Evolutionary conservation across 352 stramenopile genomes (phyloP), one percentile per base, ranked within the genome.

Genomic region (Phytopythium ostracodes): DNA sequence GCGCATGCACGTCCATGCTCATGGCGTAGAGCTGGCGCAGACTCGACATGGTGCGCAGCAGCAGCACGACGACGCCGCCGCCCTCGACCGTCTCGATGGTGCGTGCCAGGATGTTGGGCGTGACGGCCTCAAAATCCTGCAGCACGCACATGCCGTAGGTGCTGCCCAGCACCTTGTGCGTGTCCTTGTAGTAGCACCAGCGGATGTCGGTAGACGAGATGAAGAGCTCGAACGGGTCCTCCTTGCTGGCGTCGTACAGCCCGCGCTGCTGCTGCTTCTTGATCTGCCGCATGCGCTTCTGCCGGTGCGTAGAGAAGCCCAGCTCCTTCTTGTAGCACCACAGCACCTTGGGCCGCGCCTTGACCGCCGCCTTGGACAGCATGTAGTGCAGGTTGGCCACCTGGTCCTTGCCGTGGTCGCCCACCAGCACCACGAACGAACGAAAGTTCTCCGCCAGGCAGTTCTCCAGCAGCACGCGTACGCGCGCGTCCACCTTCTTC

Each of bases 261-360:
- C 96, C 94, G 47, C 93, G 84, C 70, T 96, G 87, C 72, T 97
- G 91, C 75, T 96, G 79, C 72, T 97, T 97, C 77, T 98, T 98
- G 60, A 98, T 98, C 73, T 98, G 86, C 53, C 88, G 85, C 87
- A 97, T 96, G 71, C 89, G 84, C 71, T 97, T 97, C 73, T 98
- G 91, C 64, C 92, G 92, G 75, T 99, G 96, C 58, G 96, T 99
- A 17, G 95, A 99, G 75, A 99, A 99, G 31, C 97, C 98, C 52
- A 99, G 82, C 77, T 99, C 97, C 69, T 99, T 99, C 73, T 99
- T 99, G 88, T 99, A 99, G 77, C 97, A 99, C 98, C 98, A 99
- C 10, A 99, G 77, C 49, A 99, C 97, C 59, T 94, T 97, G 15
- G 96, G 96, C 20, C 96, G 91, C 33, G 95, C 90, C 66, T 98